phyloP scores from a whole-genome alignment of 1,284 basidiomycete genomes.

The Phellinidium pouzarii region DNA sequence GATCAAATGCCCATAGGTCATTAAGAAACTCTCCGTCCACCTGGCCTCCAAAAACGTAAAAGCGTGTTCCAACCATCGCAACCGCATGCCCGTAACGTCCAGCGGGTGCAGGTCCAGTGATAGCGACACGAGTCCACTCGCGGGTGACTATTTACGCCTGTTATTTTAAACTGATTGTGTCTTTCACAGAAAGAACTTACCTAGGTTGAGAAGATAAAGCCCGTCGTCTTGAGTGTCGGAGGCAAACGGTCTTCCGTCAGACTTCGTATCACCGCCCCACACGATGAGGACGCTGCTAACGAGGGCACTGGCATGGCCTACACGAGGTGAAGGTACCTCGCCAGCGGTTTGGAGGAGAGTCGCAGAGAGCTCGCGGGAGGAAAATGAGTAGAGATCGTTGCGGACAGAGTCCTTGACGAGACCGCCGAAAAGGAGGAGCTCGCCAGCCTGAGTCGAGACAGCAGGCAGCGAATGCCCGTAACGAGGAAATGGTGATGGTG shows the following conservation, averaged over 20 bases:
- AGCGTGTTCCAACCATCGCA: constrained; percentile 86
- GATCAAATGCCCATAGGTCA: constrained; percentile 95
- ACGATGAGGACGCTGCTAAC: constrained; percentile 95
- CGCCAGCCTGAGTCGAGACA: constrained; percentile 72
- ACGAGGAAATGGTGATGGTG: constrained; percentile 88
- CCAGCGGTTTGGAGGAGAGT: constrained; percentile 83
- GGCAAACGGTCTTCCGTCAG: constrained; percentile 56
- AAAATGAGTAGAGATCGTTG: constrained; percentile 93
- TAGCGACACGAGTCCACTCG: constrained; percentile 89
- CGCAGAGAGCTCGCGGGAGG: constrained; percentile 72
- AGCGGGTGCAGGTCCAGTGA: constrained; percentile 68
- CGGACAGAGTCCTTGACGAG: constrained; percentile 87
- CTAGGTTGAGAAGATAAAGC: constrained; percentile 92
- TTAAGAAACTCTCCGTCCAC: constrained; percentile 95
- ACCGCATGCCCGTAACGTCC: constrained; percentile 97
- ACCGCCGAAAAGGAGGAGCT: constrained; percentile 96
- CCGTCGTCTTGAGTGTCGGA: constrained; percentile 88
- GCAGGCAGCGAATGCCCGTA: constrained; percentile 97
- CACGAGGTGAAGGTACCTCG: constrained; percentile 83
- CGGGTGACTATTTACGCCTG: constrained; percentile 53
- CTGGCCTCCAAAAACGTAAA: constrained; percentile 96
- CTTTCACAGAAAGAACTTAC: constrained; percentile 40
- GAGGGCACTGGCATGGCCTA: constrained; percentile 94
- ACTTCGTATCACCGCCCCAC: constrained; percentile 97
- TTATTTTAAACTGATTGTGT: constrained; percentile 9